These are phyloP conservation scores for Scutellaria barbata DNA, from an alignment of 257 asterid genomes.

Conservation along the genomic window DNA sequence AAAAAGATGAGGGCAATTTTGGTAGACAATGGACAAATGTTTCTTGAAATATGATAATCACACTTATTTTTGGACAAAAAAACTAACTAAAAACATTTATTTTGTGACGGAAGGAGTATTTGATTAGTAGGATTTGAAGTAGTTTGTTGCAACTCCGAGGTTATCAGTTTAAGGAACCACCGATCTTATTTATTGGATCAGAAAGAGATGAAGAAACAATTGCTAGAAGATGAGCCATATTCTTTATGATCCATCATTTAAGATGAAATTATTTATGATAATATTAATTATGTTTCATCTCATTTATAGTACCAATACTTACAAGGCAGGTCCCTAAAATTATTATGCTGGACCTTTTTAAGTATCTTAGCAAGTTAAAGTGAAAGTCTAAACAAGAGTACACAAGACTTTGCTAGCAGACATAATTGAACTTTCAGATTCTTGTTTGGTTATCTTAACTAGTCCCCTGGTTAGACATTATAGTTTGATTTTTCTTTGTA, in stretches of 20 bases:
- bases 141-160: background rate
- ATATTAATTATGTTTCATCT: background rate
- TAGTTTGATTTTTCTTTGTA: background rate
- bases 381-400: conserved; percentile 7
- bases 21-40: too few relatives aligned
- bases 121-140: background rate
- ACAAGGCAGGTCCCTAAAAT: background rate
- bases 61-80: too few relatives aligned
- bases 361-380: background rate
- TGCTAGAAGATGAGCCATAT: conserved; percentile 18
- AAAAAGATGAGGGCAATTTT: too few relatives aligned
- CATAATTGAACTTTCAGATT: conserved; percentile 4
- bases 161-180: background rate
- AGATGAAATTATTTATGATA: background rate
- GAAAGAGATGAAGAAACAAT: conserved; percentile 5
- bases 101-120: too few relatives aligned
- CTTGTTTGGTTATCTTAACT: conserved; percentile 4
- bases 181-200: background rate
- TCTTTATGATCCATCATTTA: background rate
- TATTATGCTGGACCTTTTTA: background rate
- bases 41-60: too few relatives aligned
- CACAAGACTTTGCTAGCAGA: conserved; percentile 13
- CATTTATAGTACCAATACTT: background rate
- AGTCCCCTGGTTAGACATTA: conserved; percentile 16
- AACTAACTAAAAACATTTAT: too few relatives aligned